Percentiles rank a stretch among this genome's conserved stretches.
Conservation (phyloP, 2,329 filamentous ascomycete genomes). For the Cladorrhinum sp. region DNA sequence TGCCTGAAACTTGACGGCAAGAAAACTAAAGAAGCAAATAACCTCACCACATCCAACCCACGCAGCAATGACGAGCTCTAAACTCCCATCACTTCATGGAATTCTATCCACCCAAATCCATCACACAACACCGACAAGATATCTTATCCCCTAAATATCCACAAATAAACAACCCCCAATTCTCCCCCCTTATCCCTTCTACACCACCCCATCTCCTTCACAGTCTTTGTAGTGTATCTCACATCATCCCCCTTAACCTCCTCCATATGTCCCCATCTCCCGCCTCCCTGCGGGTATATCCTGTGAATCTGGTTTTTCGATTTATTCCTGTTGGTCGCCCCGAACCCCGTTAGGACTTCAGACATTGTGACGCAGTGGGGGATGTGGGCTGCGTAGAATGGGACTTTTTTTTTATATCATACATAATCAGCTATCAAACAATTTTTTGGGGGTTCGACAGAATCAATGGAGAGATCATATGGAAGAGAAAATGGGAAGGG, state of each 20-base stretch:
- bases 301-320: background rate
- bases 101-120: too few species aligned
- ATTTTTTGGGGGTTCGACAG: too few species aligned
- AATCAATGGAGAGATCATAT: too few species aligned
- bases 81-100: too few species aligned
- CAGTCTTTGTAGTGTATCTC: background rate
- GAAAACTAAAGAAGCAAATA: too few species aligned
- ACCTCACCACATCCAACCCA: too few species aligned
- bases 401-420: too few species aligned
- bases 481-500: too few species aligned
- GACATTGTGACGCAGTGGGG: background rate
- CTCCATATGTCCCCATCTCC: background rate
- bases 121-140: too few species aligned
- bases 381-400: background rate
- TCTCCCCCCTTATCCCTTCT: background rate
- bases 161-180: background rate
- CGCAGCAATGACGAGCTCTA: too few species aligned
- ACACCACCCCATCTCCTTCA: background rate
- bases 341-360: background rate
- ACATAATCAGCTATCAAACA: too few species aligned
- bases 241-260: background rate
- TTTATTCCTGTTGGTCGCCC: background rate
- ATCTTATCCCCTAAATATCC: conserved; percentile 28
- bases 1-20: too few species aligned
- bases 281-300: background rate